Percentiles rank a stretch among this genome's conserved stretches.
phyloP scores from a whole-genome alignment of 768 basidiomycete genomes.

The Podaxis carcinomalis region DNA sequence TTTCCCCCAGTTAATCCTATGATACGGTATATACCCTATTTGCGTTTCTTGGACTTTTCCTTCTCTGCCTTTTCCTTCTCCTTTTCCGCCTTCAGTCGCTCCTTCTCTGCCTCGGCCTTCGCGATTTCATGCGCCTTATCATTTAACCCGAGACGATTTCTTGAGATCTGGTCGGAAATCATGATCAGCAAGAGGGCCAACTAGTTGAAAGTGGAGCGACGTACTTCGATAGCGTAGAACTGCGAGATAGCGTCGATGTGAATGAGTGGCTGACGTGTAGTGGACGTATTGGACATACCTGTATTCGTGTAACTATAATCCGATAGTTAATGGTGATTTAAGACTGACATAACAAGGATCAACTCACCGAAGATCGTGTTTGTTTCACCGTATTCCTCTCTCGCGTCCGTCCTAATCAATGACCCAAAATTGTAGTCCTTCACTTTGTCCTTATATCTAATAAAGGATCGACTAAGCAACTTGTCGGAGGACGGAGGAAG shows the following conservation, averaged over 20 bases:
- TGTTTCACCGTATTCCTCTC: conserved; percentile 79
- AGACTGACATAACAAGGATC: background rate
- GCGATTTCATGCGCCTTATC: conserved; percentile 81
- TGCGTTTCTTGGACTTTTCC: conserved; percentile 26
- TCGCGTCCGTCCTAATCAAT: conserved; percentile 77
- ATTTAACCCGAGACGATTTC: conserved; percentile 89
- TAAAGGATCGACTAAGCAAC: background rate
- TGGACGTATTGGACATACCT: conserved; percentile 34
- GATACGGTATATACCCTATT: background rate
- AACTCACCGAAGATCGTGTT: conserved; percentile 91
- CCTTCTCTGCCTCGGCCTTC: conserved; percentile 65
- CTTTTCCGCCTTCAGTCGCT: conserved; percentile 54
- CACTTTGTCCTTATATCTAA: conserved; percentile 83
- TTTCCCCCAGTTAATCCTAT: background rate
- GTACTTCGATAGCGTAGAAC: conserved; percentile 92
- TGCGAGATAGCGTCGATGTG: conserved; percentile 24
- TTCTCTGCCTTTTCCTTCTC: conserved; percentile 25
- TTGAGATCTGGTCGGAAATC: conserved; percentile 61
- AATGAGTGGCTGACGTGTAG: background rate
- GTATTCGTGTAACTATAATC: conserved; percentile 61
- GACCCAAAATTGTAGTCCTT: conserved; percentile 98
- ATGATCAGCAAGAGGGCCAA: background rate
- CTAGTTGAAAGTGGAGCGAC: conserved; percentile 6
- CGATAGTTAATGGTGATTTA: background rate
- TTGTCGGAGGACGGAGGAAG: background rate